A percentile compares a stretch with the other conserved stretches of the same genome.
phyloP scores from a whole-genome alignment of 2,329 filamentous ascomycete species.

The Paraconiothyrium sp. region DNA sequence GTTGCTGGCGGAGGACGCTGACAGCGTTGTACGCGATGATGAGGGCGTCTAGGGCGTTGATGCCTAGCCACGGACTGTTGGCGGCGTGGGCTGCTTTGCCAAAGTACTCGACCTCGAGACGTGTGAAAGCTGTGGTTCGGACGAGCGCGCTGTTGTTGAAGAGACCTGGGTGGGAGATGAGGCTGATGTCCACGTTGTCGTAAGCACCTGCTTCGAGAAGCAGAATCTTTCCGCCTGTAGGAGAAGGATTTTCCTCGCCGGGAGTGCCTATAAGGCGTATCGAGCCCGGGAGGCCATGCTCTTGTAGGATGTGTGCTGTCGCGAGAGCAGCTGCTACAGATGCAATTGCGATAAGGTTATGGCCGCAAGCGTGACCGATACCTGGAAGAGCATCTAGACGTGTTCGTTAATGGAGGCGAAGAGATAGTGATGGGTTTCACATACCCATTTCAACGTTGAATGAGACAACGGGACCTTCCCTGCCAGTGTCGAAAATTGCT shows the following conservation, averaged over 20 bases:
- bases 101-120: conserved; percentile 31
- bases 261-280: conserved; percentile 63
- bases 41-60: conserved; percentile 54
- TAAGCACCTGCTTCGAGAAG: conserved; percentile 58
- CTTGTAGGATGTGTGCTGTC: conserved; percentile 56
- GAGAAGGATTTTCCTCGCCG: conserved; percentile 58
- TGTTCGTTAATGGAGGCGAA: conserved; percentile 9
- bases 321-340: conserved; percentile 53
- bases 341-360: conserved; percentile 56
- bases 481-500: conserved; percentile 59
- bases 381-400: conserved; percentile 50
- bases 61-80: conserved; percentile 50
- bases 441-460: conserved; percentile 54
- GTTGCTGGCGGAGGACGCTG: conserved; percentile 52
- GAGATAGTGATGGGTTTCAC: neutral
- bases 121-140: conserved; percentile 28
- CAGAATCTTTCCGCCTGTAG: conserved; percentile 62
- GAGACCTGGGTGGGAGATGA: conserved; percentile 41
- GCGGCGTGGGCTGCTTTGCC: conserved; percentile 50
- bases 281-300: conserved; percentile 55
- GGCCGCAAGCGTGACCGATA: conserved; percentile 57
- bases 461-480: conserved; percentile 56
- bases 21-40: conserved; percentile 48
- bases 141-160: conserved; percentile 32
- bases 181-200: conserved; percentile 32